A percentile compares a stretch with the other conserved stretches of the same genome.
These are phyloP conservation scores for Tuber indicum DNA, from an alignment of 495 filamentous ascomycete genomes.

Conservation along the genomic window DNA sequence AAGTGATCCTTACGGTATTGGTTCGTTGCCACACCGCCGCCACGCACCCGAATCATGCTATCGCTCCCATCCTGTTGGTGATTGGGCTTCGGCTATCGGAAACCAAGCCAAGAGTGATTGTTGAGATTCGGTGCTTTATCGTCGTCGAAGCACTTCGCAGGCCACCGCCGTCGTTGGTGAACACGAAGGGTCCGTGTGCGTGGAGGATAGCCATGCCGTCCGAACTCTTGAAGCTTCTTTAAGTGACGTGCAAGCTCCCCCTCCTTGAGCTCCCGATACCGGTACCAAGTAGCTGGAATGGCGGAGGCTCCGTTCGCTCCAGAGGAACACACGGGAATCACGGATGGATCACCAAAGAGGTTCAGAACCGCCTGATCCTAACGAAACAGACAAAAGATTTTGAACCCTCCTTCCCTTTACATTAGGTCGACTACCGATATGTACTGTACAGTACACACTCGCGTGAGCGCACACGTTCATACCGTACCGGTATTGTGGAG, in stretches of 20 bases:
- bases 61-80: constrained; percentile 32
- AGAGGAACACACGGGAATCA: neutral
- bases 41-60: constrained; percentile 20
- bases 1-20: constrained; percentile 13
- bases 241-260: neutral
- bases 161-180: neutral
- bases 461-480: neutral
- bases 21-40: constrained; percentile 22
- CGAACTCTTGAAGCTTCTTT: neutral
- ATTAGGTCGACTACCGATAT: neutral
- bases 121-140: neutral
- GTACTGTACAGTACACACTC: neutral
- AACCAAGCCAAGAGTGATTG: neutral
- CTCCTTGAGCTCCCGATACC: constrained; percentile 1
- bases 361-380: neutral
- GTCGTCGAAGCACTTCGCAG: neutral
- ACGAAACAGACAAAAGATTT: neutral
- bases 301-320: neutral
- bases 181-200: neutral
- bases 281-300: neutral
- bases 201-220: neutral
- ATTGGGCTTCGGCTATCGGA: constrained; percentile 34
- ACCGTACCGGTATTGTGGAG: neutral
- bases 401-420: neutral
- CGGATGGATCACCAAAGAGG: neutral